Conservation (phyloP, 2,329 filamentous ascomycete species). For the Fusarium coicis region DNA sequence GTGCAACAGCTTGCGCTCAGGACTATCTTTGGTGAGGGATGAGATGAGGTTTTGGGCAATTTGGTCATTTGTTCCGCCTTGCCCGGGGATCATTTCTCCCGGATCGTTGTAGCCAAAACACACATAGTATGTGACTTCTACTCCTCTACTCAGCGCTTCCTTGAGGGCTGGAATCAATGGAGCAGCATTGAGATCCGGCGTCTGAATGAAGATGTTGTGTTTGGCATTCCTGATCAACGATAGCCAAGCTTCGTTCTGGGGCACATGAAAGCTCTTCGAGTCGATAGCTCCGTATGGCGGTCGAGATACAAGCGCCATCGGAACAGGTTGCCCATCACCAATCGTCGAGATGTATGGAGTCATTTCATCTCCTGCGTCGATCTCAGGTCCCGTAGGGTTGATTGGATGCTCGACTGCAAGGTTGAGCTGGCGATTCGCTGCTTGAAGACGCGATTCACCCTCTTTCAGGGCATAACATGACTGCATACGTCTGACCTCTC, state of each 20-base stretch:
- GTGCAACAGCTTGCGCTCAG: slow-evolving; percentile 55
- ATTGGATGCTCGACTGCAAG: slow-evolving; percentile 65
- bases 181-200: slow-evolving; percentile 79
- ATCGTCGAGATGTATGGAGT: slow-evolving; percentile 67
- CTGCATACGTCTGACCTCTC: slow-evolving; percentile 72
- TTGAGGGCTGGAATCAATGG: slow-evolving; percentile 72
- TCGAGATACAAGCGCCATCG: slow-evolving; percentile 78
- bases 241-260: slow-evolving; percentile 81
- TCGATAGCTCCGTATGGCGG: slow-evolving; percentile 73
- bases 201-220: slow-evolving; percentile 78
- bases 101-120: slow-evolving; percentile 84
- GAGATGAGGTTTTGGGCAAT: slow-evolving; percentile 69
- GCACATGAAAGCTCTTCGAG: slow-evolving; percentile 69
- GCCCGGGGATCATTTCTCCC: slow-evolving; percentile 79
- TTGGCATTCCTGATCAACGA: slow-evolving; percentile 74
- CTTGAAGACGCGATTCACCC: slow-evolving; percentile 65
- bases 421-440: slow-evolving; percentile 74
- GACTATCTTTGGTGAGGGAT: slow-evolving; percentile 59
- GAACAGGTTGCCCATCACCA: slow-evolving; percentile 62
- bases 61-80: slow-evolving; percentile 82
- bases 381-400: slow-evolving; percentile 64
- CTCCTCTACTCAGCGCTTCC: slow-evolving; percentile 72
- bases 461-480: slow-evolving; percentile 61
- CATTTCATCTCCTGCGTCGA: slow-evolving; percentile 65
- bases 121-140: slow-evolving; percentile 76